Base-by-base conservation (phyloP, 768 basidiomycete genomes). In the Albatrellus ellisii region DNA sequence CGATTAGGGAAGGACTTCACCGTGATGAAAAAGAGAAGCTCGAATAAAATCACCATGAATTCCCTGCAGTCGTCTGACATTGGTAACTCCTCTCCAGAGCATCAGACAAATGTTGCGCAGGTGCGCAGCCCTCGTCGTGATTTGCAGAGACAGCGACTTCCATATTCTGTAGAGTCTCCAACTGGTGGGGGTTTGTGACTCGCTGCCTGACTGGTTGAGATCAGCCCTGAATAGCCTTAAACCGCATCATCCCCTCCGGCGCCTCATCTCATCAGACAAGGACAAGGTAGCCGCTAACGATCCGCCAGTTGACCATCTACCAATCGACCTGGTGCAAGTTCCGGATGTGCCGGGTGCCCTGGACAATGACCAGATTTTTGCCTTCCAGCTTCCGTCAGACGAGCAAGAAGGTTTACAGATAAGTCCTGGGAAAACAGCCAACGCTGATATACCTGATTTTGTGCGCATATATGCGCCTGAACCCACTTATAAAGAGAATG, bases 201-300 rank as follows among this genome's bases (percentile, higher is more conserved):
- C 61, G 4, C 58, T 79, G 18, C 79, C 79, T 3, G 51, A 54
- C 20, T 82, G 79, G 79, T 65, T 80, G 11, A 61, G 62, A 20
- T 53, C 60, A 28, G 74, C 76, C 4, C 68, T 82, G 39, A 62
- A 60, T 35, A 62, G 62, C 18, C 60, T 80, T 15, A 54, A 63
- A 10, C 48, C 59, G 12, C 57, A 61, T 25, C 68, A 77, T 52
- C 73, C 73, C 26, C 53, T 75, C 7, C 66, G 71, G 8, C 49
- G 62, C 7, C 61, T 75, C 18, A 43, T 54, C 3, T 49, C 55
- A n/a, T n/a, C n/a, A n/a, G n/a, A n/a, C 28, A 39, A 36, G 6
- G 24, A 32, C 10, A 32, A 38, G 25, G 26, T 41, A 8, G 22
- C 42, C 7, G 7, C 18, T 14, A 24, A 28, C 35, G 38, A 40